Evolutionary conservation across 305 asterid genomes (phyloP).

Genomic region (Fraxinus latifolia): DNA sequence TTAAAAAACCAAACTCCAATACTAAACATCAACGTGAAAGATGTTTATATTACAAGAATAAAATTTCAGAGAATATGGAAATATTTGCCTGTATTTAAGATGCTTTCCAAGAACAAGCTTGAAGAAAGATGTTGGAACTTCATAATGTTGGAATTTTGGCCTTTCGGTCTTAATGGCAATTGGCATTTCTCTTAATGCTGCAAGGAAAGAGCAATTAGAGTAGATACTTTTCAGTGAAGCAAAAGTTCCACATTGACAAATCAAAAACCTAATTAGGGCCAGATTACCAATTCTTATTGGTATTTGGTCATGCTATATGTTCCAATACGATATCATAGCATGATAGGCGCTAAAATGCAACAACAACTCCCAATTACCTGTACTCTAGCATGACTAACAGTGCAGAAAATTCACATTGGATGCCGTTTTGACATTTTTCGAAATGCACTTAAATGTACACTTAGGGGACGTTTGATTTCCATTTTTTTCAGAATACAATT

Average conservation of each 20-base stretch:
- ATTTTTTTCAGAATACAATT: too few species aligned
- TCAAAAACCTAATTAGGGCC: background rate
- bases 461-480: too few species aligned
- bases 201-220: slow-evolving; percentile 24
- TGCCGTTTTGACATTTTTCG: background rate
- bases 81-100: slow-evolving; percentile 71
- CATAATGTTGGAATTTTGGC: slow-evolving; percentile 80
- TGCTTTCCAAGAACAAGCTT: slow-evolving; percentile 80
- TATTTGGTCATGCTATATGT: background rate
- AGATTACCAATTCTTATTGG: background rate
- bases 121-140: slow-evolving; percentile 85
- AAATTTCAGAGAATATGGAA: background rate
- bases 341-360: background rate
- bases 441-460: background rate
- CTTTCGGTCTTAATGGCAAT: slow-evolving; percentile 74
- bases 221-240: background rate
- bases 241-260: background rate
- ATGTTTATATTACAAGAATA: background rate
- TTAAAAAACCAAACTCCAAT: background rate
- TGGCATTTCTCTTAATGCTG: slow-evolving; percentile 81
- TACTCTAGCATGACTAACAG: background rate
- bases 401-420: background rate
- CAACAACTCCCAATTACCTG: background rate
- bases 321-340: background rate
- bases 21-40: background rate